Percentiles rank a stretch among this genome's conserved stretches.
Evolutionary conservation across 2,329 filamentous ascomycete species (phyloP).

Genomic region (Ascocoryne sarcoides): DNA sequence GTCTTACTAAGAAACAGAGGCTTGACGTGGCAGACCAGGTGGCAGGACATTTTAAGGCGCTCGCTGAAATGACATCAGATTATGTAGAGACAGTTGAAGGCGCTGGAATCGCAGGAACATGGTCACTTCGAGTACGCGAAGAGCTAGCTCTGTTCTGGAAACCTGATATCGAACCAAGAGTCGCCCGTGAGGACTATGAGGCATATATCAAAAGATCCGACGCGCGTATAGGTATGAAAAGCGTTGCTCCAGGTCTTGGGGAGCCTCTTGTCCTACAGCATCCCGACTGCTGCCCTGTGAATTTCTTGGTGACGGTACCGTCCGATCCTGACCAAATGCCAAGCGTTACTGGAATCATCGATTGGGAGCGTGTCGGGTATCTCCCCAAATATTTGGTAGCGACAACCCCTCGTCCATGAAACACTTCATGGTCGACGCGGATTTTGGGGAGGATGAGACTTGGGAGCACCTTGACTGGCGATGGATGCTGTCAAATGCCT

Average conservation of each 20-base stretch:
- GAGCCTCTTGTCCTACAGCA: slow-evolving; percentile 5
- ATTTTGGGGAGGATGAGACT: too few relatives aligned
- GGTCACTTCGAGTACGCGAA: slow-evolving; percentile 2
- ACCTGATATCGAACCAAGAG: slow-evolving; percentile 2
- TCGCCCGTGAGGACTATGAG: slow-evolving; percentile 1
- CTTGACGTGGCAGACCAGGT: slow-evolving; percentile 1
- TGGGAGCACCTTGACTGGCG: too few relatives aligned
- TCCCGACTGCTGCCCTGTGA: slow-evolving; percentile 1
- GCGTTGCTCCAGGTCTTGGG: background rate
- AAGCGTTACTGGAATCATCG: slow-evolving; percentile 4
- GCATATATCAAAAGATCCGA: background rate
- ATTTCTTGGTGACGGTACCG: slow-evolving; percentile 4
- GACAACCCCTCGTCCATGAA: background rate
- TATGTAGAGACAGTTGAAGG: slow-evolving; percentile 5
- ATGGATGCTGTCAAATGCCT: slow-evolving; percentile 8
- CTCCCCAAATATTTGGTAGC: slow-evolving; percentile 1
- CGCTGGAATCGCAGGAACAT: background rate
- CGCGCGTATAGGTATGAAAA: background rate
- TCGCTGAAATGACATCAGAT: slow-evolving; percentile 2
- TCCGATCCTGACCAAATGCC: background rate
- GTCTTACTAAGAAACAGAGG: slow-evolving; percentile 1
- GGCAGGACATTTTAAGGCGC: slow-evolving; percentile 2
- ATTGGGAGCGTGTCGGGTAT: slow-evolving; percentile 4
- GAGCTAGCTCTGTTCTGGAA: background rate
- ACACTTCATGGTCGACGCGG: too few relatives aligned